phyloP scores from a whole-genome alignment of 2,329 filamentous ascomycete genomes.

The Fusarium sp. region DNA sequence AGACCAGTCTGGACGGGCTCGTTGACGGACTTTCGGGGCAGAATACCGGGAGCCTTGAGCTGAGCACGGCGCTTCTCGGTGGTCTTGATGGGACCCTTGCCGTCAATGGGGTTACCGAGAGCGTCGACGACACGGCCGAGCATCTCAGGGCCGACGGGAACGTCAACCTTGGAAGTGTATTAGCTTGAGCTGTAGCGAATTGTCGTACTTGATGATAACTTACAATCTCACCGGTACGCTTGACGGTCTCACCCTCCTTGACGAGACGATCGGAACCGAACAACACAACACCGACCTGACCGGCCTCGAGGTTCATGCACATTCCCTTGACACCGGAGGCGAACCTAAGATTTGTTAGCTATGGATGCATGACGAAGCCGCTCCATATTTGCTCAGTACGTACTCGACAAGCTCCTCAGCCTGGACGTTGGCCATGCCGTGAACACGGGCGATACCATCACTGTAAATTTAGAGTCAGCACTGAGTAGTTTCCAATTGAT shows the following conservation, averaged over 20 bases:
- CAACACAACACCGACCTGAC: constrained; percentile 99
- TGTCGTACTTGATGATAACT: constrained; percentile 55
- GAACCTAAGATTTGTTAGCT: constrained; percentile 73
- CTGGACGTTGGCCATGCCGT: constrained; percentile 99
- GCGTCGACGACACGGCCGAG: constrained; percentile 98
- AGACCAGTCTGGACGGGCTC: constrained; percentile 99
- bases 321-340: constrained; percentile 99
- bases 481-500: constrained; percentile 24
- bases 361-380: constrained; percentile 8
- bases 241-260: constrained; percentile 99
- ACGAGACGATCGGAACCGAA: constrained; percentile 99
- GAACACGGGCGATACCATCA: constrained; percentile 99
- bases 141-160: constrained; percentile 91
- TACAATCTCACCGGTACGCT: constrained; percentile 99
- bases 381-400: constrained; percentile 56
- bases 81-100: constrained; percentile 96
- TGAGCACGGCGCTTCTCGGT: constrained; percentile 94
- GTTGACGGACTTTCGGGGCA: constrained; percentile 96
- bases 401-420: constrained; percentile 99
- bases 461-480: constrained; percentile 63
- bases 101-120: constrained; percentile 98
- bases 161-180: constrained; percentile 79
- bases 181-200: constrained; percentile 31
- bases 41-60: constrained; percentile 98
- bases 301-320: constrained; percentile 99